A percentile compares a stretch with the other conserved stretches of the same genome.
Evolutionary conservation across 2,329 filamentous ascomycete species (phyloP).

Genomic region (Colletotrichum brevisporum): DNA sequence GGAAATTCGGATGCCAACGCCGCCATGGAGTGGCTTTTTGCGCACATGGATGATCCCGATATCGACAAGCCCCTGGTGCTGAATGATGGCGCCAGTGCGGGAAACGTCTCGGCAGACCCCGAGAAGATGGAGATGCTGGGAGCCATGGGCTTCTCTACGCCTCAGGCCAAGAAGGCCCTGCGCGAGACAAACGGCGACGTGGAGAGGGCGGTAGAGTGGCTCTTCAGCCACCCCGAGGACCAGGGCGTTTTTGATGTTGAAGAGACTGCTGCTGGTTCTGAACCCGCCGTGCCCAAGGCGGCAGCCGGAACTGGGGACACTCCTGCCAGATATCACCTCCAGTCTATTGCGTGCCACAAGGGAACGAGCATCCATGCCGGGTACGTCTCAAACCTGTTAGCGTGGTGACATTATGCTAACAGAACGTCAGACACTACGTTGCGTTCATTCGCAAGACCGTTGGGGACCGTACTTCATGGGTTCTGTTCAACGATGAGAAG

Average conservation of each 20-base stretch:
- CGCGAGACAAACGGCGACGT: conserved; percentile 90
- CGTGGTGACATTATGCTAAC: conserved; percentile 38
- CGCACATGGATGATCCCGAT: conserved; percentile 94
- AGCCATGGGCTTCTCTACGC: conserved; percentile 91
- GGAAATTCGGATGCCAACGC: conserved; percentile 87
- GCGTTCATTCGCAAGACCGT: conserved; percentile 87
- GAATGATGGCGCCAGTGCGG: conserved; percentile 48
- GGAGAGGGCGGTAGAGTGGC: conserved; percentile 95
- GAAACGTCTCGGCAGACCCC: conserved; percentile 67
- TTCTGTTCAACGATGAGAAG: conserved; percentile 98
- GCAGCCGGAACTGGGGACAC: conserved; percentile 73
- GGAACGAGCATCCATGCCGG: conserved; percentile 95
- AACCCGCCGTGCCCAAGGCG: conserved; percentile 49
- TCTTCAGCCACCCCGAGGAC: conserved; percentile 95
- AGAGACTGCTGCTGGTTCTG: conserved; percentile 46
- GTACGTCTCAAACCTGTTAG: conserved; percentile 66
- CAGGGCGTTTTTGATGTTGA: conserved; percentile 71
- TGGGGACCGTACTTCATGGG: conserved; percentile 76
- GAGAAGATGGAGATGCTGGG: conserved; percentile 82
- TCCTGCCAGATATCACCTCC: conserved; percentile 86
- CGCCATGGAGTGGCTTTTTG: conserved; percentile 95
- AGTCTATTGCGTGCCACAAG: conserved; percentile 97
- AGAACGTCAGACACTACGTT: conserved; percentile 83
- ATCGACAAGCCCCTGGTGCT: conserved; percentile 85
- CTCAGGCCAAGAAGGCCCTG: conserved; percentile 87